Conservation (phyloP, 768 basidiomycete genomes). For the Steccherinum ochraceum region DNA sequence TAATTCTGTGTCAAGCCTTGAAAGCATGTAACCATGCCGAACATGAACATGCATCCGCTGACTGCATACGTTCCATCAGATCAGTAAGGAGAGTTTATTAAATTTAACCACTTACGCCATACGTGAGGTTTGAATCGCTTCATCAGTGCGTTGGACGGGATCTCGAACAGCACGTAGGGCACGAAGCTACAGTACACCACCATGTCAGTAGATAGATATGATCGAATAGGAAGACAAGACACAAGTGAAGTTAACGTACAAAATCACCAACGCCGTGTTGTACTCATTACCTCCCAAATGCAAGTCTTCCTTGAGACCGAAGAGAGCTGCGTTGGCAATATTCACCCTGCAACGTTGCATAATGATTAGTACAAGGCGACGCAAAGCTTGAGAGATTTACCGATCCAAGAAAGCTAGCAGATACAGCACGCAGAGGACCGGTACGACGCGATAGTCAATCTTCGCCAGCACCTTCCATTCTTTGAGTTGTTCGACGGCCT, state of each 20-base stretch:
- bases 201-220: too few relatives aligned
- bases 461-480: constrained; percentile 27
- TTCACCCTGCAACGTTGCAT: constrained; percentile 18
- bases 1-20: constrained; percentile 26
- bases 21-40: constrained; percentile 30
- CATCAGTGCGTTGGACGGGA: constrained; percentile 28
- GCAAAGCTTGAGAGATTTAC: constrained; percentile 8
- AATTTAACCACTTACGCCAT: constrained; percentile 18
- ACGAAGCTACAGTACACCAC: constrained; percentile 24
- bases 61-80: constrained; percentile 14
- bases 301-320: constrained; percentile 24
- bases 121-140: constrained; percentile 31
- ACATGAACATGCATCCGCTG: constrained; percentile 28
- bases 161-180: constrained; percentile 29
- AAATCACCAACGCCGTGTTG: constrained; percentile 27
- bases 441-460: constrained; percentile 31
- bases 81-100: background rate
- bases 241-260: constrained; percentile 14
- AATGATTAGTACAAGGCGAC: background rate
- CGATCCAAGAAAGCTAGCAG: constrained; percentile 36
- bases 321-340: constrained; percentile 25
- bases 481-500: constrained; percentile 10
- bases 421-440: constrained; percentile 36
- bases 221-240: background rate
- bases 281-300: constrained; percentile 21